These are phyloP conservation scores for Aegilops bicornis DNA, from an alignment of 176 grass and related monocot species.

Conservation along the genomic window DNA sequence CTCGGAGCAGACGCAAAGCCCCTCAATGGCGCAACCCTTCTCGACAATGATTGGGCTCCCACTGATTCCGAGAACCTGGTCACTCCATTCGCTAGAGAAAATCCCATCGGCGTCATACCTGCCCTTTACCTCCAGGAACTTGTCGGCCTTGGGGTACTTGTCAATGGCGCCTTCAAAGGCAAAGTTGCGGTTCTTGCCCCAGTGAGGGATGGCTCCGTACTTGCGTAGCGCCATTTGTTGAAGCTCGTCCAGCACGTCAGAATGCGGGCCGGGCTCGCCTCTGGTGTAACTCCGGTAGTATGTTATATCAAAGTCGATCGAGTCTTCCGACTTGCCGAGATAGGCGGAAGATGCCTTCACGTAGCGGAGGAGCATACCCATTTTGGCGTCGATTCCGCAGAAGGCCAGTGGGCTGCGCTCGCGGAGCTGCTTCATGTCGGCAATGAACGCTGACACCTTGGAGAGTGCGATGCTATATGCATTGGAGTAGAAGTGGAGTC, in stretches of 20 bases:
- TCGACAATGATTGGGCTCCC: background rate
- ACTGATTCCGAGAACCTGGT: constrained; percentile 46
- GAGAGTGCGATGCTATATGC: no score
- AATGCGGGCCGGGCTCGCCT: background rate
- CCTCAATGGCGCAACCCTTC: constrained; percentile 44
- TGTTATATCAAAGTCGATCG: no score
- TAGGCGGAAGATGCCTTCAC: no score
- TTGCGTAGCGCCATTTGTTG: constrained; percentile 48
- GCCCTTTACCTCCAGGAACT: constrained; percentile 13
- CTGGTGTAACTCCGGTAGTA: no score
- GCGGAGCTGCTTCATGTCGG: no score
- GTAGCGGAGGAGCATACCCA: background rate
- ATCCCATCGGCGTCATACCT: constrained; percentile 30
- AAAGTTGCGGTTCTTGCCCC: constrained; percentile 18
- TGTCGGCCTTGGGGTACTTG: constrained; percentile 15
- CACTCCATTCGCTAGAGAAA: constrained; percentile 42
- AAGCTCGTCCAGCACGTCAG: constrained; percentile 43
- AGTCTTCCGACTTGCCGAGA: no score
- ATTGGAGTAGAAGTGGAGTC: no score
- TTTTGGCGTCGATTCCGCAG: no score
- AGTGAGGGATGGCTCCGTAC: constrained; percentile 43
- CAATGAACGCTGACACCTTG: no score
- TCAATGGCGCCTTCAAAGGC: constrained; percentile 37
- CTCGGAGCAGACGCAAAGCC: constrained; percentile 44
- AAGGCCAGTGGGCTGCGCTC: no score